Evolutionary conservation across 805 yeast genomes (phyloP).

Genomic region (Yamadazyma tumulicola): DNA sequence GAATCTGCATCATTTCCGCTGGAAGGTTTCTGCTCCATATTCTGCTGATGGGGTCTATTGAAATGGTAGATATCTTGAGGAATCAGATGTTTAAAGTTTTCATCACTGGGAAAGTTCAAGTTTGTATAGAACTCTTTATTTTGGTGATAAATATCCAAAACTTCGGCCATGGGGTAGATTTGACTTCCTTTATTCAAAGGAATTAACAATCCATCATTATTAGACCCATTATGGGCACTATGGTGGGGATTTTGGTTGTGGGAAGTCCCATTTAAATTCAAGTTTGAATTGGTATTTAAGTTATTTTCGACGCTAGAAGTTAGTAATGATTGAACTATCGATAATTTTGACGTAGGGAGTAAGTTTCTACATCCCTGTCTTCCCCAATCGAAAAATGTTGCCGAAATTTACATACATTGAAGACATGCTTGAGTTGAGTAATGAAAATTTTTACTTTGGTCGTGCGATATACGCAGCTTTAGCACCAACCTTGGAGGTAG

Average conservation of each 20-base stretch:
- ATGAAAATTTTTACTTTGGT: too few relatives aligned
- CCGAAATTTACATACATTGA: too few relatives aligned
- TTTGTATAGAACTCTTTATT: slow-evolving; percentile 15
- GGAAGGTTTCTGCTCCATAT: neutral
- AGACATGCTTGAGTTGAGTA: too few relatives aligned
- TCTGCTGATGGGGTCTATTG: too few relatives aligned
- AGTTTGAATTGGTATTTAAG: slow-evolving; percentile 1
- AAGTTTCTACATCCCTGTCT: too few relatives aligned
- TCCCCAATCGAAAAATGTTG: too few relatives aligned
- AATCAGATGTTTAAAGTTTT: neutral
- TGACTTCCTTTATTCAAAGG: slow-evolving; percentile 40
- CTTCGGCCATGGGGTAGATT: slow-evolving; percentile 48
- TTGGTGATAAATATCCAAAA: slow-evolving; percentile 50
- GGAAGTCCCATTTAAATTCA: neutral
- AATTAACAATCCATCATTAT: slow-evolving; percentile 13
- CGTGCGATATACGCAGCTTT: too few relatives aligned
- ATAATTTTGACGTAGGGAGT: too few relatives aligned
- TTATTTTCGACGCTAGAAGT: slow-evolving; percentile 3
- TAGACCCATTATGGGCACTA: neutral
- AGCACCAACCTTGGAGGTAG: too few relatives aligned
- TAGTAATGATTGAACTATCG: too few relatives aligned
- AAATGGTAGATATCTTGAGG: slow-evolving; percentile 3
- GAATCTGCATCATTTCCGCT: neutral
- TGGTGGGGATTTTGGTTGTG: neutral
- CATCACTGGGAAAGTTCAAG: neutral